Percentiles rank a stretch among this genome's conserved stretches.
Evolutionary conservation across 2,329 filamentous ascomycete genomes (phyloP).

Genomic region (Drechslera avenae): DNA sequence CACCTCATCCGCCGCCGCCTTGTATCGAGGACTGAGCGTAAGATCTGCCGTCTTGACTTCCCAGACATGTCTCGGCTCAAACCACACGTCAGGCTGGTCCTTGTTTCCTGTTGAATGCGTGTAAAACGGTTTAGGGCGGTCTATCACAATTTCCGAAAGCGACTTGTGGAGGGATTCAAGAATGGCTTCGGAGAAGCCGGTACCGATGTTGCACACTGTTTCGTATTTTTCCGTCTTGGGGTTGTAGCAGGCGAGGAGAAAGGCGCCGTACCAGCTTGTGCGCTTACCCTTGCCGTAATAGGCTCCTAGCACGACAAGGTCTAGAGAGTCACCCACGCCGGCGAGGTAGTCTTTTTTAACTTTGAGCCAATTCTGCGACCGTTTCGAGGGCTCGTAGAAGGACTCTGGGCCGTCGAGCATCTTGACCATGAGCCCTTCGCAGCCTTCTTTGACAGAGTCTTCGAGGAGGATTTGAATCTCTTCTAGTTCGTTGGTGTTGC

Average conservation of each 20-base stretch:
- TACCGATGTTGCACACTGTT: slow-evolving; percentile 97
- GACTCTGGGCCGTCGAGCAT: slow-evolving; percentile 95
- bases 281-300: slow-evolving; percentile 96
- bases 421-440: slow-evolving; percentile 98
- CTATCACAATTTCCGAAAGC: slow-evolving; percentile 79
- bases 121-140: slow-evolving; percentile 93
- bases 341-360: slow-evolving; percentile 97
- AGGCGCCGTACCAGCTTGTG: slow-evolving; percentile 93
- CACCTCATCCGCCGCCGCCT: slow-evolving; percentile 83
- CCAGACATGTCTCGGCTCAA: slow-evolving; percentile 93
- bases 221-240: slow-evolving; percentile 80
- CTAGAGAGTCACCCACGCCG: slow-evolving; percentile 91
- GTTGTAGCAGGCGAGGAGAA: slow-evolving; percentile 94
- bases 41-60: slow-evolving; percentile 97
- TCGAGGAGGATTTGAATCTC: slow-evolving; percentile 93
- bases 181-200: slow-evolving; percentile 91
- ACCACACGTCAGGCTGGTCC: slow-evolving; percentile 98
- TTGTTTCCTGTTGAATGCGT: slow-evolving; percentile 80
- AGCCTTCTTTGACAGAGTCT: slow-evolving; percentile 92
- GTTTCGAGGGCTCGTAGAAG: slow-evolving; percentile 93
- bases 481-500: slow-evolving; percentile 86
- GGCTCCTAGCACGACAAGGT: slow-evolving; percentile 92
- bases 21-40: slow-evolving; percentile 89
- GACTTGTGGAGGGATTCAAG: slow-evolving; percentile 84
- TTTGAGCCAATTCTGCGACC: slow-evolving; percentile 98